These are phyloP conservation scores for Wickerhamiella allomyrinae DNA, from an alignment of 805 yeast species.

Conservation along the genomic window DNA sequence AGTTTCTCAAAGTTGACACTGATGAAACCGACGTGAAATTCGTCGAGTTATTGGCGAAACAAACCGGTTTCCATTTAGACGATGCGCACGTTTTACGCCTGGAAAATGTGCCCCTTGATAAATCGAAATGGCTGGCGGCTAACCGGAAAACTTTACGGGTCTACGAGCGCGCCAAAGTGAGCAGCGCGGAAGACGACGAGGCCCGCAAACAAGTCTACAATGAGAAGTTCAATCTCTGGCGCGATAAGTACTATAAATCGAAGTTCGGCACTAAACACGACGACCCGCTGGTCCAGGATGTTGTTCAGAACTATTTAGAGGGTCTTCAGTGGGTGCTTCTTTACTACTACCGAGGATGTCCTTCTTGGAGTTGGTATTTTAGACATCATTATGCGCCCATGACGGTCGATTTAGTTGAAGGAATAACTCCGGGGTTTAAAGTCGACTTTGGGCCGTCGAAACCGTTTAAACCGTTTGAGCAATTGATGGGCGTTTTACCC, in stretches of 20 bases:
- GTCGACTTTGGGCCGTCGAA: conserved; percentile 51
- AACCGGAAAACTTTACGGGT: conserved; percentile 25
- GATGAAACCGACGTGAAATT: conserved; percentile 9
- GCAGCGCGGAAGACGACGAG: conserved; percentile 23
- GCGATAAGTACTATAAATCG: conserved; percentile 67
- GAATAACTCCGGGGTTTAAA: conserved; percentile 40
- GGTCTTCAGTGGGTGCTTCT: conserved; percentile 95
- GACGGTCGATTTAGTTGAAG: conserved; percentile 70
- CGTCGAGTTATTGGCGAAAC: conserved; percentile 18
- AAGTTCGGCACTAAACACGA: conserved; percentile 55
- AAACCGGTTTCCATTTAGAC: conserved; percentile 33
- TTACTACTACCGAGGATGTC: conserved; percentile 80
- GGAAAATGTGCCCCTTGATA: conserved; percentile 10
- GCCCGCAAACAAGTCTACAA: conserved; percentile 51
- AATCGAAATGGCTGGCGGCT: conserved; percentile 3
- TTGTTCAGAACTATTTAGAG: conserved; percentile 73
- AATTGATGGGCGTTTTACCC: conserved; percentile 93
- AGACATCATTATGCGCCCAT: conserved; percentile 87
- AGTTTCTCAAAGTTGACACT: conserved; percentile 10
- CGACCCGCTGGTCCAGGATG: conserved; percentile 40
- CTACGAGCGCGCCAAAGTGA: conserved; percentile 23
- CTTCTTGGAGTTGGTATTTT: conserved; percentile 94
- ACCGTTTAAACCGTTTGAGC: conserved; percentile 90
- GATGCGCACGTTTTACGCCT: conserved; percentile 44
- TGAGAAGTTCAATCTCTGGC: conserved; percentile 67